A percentile compares a stretch with the other conserved stretches of the same genome.
Evolutionary conservation across 2,329 filamentous ascomycete genomes (phyloP).

Genomic region (Septoria linicola): DNA sequence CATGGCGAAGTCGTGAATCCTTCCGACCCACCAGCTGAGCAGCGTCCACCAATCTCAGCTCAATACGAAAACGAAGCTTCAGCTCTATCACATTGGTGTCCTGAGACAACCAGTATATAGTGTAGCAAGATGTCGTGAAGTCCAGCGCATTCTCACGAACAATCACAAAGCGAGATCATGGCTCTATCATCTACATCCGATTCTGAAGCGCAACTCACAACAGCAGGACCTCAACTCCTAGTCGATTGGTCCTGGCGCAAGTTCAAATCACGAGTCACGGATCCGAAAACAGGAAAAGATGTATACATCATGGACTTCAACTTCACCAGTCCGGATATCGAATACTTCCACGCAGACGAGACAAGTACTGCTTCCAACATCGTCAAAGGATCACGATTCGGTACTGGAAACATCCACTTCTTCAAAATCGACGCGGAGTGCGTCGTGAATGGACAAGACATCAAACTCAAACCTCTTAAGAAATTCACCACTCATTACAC

Average conservation of each 20-base stretch:
- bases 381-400: background rate
- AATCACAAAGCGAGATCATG: background rate
- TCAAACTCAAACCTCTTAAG: constrained; percentile 13
- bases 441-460: background rate
- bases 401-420: constrained; percentile 9
- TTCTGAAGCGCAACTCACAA: background rate
- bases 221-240: constrained; percentile 4
- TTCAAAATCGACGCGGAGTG: constrained; percentile 16
- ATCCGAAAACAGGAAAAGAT: constrained; percentile 1
- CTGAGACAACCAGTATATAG: background rate
- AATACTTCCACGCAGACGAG: constrained; percentile 10
- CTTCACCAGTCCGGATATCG: constrained; percentile 9
- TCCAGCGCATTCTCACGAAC: too few relatives aligned
- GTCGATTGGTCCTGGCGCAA: constrained; percentile 18
- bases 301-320: constrained; percentile 7
- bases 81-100: background rate
- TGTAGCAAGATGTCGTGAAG: too few relatives aligned
- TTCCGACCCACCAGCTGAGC: background rate
- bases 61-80: constrained; percentile 5
- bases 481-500: constrained; percentile 14
- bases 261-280: constrained; percentile 10
- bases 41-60: background rate
- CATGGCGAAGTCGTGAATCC: background rate
- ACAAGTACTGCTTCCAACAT: background rate
- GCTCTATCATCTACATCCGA: background rate